Evolutionary conservation across 495 filamentous ascomycete genomes (phyloP).

Genomic region (Stereocaulon alpinum): DNA sequence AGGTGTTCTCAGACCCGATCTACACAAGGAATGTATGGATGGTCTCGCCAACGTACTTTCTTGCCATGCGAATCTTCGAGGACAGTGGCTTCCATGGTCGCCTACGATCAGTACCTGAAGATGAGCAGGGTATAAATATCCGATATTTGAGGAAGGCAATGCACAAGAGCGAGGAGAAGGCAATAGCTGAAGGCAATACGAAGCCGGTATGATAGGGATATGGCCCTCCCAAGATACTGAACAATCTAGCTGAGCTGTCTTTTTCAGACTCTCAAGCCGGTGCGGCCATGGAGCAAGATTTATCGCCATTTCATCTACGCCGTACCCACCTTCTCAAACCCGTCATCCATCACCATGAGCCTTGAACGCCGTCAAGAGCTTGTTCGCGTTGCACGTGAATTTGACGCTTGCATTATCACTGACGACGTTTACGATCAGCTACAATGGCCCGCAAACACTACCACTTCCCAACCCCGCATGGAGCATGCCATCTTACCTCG

Average conservation of each 20-base stretch:
- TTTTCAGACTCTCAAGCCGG: conserved; percentile 32
- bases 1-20: conserved; percentile 64
- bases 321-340: conserved; percentile 76
- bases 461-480: conserved; percentile 14
- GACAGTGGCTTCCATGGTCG: conserved; percentile 58
- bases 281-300: conserved; percentile 46
- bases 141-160: conserved; percentile 42
- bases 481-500: conserved; percentile 50
- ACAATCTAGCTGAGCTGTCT: not conserved
- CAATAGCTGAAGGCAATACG: conserved; percentile 24
- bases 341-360: conserved; percentile 63
- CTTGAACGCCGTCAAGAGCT: conserved; percentile 48
- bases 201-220: conserved; percentile 30
- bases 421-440: conserved; percentile 92
- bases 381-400: conserved; percentile 55
- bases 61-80: conserved; percentile 68
- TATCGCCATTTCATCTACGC: conserved; percentile 80
- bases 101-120: conserved; percentile 58
- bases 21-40: conserved; percentile 71
- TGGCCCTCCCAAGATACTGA: not conserved
- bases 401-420: conserved; percentile 67
- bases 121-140: conserved; percentile 63
- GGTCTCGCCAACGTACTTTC: conserved; percentile 68
- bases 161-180: conserved; percentile 30
- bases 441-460: conserved; percentile 49